A percentile compares a stretch with the other conserved stretches of the same genome.
Conservation (phyloP, 2,329 filamentous ascomycete species). For the Colletotrichum sp. region DNA sequence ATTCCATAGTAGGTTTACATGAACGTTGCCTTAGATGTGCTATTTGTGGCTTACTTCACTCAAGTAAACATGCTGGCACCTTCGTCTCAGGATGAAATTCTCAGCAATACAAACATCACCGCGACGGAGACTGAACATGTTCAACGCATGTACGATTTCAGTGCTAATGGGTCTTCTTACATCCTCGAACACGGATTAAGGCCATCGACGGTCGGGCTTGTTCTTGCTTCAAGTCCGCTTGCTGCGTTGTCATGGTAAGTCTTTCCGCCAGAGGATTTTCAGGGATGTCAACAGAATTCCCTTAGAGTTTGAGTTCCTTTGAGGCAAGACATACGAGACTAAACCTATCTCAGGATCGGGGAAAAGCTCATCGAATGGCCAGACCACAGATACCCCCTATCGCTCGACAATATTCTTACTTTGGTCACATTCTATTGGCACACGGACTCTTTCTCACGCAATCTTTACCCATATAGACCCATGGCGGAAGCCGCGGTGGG, state of each 20-base stretch:
- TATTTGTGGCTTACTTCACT: not conserved
- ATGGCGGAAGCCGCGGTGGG: not conserved
- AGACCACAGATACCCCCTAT: conserved; percentile 40
- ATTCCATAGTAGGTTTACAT: conserved; percentile 25
- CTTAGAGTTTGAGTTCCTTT: not conserved
- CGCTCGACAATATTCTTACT: conserved; percentile 51
- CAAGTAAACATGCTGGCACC: not conserved
- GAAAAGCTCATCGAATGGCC: conserved; percentile 62
- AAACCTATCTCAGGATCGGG: conserved; percentile 47
- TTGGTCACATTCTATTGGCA: conserved; percentile 60
- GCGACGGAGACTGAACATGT: not conserved
- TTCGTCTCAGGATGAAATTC: not conserved
- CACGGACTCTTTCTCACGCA: conserved; percentile 50
- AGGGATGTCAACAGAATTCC: not conserved
- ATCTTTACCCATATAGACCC: conserved; percentile 42
- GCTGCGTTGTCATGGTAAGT: conserved; percentile 57
- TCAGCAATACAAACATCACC: not conserved
- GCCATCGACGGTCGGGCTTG: conserved; percentile 61
- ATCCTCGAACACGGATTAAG: conserved; percentile 56
- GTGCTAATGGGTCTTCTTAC: conserved; percentile 50
- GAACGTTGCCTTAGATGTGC: too few relatives aligned
- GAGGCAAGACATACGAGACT: not conserved
- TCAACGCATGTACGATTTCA: not conserved
- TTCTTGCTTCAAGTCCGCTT: conserved; percentile 56
- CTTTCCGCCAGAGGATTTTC: not conserved